phyloP scores from a whole-genome alignment of 108 stramenopile genomes.

The Mediolabrus comicus region DNA sequence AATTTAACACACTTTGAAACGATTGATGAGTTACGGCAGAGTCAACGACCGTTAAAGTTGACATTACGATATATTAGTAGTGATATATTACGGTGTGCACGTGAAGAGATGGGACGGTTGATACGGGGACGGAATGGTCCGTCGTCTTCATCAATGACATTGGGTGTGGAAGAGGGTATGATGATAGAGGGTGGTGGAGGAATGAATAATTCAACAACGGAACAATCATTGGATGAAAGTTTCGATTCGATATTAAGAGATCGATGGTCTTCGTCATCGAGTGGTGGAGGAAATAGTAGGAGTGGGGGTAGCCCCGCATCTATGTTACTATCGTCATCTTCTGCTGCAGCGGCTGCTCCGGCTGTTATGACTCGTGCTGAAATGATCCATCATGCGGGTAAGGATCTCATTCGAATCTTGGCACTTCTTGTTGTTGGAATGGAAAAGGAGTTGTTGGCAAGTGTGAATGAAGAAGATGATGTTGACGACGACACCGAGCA shows the following conservation, averaged over 20 bases:
- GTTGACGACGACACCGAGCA: neutral
- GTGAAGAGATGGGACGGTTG: constrained; percentile 88
- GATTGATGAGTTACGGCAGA: constrained; percentile 86
- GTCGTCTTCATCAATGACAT: constrained; percentile 17
- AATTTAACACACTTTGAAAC: constrained; percentile 90
- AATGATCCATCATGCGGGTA: constrained; percentile 61
- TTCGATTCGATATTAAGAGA: constrained; percentile 36
- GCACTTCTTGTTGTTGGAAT: constrained; percentile 74
- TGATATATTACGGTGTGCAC: constrained; percentile 63
- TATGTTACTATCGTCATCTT: constrained; percentile 17
- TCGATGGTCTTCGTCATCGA: constrained; percentile 26
- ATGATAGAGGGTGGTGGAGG: neutral
- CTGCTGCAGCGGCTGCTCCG: neutral
- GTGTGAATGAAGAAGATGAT: constrained; percentile 12
- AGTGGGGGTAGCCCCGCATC: neutral
- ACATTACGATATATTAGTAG: constrained; percentile 67
- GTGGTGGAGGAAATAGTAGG: constrained; percentile 36
- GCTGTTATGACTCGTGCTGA: constrained; percentile 42
- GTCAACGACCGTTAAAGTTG: constrained; percentile 76
- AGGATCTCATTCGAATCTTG: constrained; percentile 75
- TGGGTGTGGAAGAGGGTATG: constrained; percentile 29
- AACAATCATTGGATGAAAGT: constrained; percentile 9
- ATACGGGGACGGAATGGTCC: constrained; percentile 68
- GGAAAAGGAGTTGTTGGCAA: constrained; percentile 53
- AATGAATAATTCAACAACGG: neutral